These are phyloP conservation scores for Lentinula lateritia DNA, from an alignment of 768 basidiomycete species.

Conservation along the genomic window DNA sequence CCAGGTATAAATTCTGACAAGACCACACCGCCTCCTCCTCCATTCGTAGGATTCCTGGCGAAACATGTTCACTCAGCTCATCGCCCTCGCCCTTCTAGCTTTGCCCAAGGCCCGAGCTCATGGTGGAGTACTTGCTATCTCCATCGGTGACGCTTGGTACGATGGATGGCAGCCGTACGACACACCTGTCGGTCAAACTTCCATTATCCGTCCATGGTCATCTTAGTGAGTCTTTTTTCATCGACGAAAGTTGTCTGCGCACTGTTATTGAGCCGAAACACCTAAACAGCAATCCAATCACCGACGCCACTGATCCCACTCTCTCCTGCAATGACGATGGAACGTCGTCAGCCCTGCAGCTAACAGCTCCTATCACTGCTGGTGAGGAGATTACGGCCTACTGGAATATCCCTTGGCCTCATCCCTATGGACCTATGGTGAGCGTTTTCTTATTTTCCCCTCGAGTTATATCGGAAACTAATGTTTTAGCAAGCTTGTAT, in stretches of 20 bases:
- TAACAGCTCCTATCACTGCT: constrained; percentile 36
- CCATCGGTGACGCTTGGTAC: constrained; percentile 32
- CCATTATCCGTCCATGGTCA: constrained; percentile 39
- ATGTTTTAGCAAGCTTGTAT: constrained; percentile 26
- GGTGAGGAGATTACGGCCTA: constrained; percentile 37
- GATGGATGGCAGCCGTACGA: constrained; percentile 40
- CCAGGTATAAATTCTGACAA: not conserved
- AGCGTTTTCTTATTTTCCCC: not conserved
- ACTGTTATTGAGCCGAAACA: not conserved
- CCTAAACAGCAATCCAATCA: constrained; percentile 33
- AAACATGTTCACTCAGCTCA: constrained; percentile 5
- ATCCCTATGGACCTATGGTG: constrained; percentile 7
- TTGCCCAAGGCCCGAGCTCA: constrained; percentile 32
- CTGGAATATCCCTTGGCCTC: constrained; percentile 37
- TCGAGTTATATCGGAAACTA: not conserved
- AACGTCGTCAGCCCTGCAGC: constrained; percentile 30
- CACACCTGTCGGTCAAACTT: constrained; percentile 32
- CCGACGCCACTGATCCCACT: constrained; percentile 27
- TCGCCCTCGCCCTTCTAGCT: constrained; percentile 18
- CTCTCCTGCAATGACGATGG: constrained; percentile 43
- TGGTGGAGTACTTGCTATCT: constrained; percentile 38
- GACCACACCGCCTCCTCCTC: not conserved
- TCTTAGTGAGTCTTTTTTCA: constrained; percentile 28
- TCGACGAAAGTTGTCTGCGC: not conserved
- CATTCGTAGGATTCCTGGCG: not conserved